These are phyloP conservation scores for Globisporangium parvum DNA, from an alignment of 352 stramenopile species.

Conservation along the genomic window DNA sequence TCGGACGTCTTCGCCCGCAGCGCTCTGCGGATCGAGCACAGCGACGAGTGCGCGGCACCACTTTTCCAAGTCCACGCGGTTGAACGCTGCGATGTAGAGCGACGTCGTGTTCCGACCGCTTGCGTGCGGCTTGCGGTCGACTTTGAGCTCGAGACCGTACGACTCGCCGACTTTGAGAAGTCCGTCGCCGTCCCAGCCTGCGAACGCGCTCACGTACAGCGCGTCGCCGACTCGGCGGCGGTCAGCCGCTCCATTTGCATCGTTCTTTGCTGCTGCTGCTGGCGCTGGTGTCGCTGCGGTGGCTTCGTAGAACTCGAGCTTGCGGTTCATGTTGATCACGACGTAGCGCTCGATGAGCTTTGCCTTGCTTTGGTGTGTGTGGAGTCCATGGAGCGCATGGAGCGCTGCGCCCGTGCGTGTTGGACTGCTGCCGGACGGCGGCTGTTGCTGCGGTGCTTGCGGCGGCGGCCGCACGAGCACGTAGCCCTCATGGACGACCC, in stretches of 20 bases:
- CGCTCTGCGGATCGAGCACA: constrained; percentile 63
- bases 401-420: neutral
- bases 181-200: constrained; percentile 69
- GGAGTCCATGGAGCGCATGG: constrained; percentile 1
- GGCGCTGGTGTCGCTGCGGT: neutral
- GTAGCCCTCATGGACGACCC: constrained; percentile 58
- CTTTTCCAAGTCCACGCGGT: constrained; percentile 77
- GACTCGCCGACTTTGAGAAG: constrained; percentile 58
- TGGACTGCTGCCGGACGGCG: constrained; percentile 2
- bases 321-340: constrained; percentile 75
- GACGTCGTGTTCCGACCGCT: constrained; percentile 19
- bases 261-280: constrained; percentile 8
- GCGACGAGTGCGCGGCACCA: constrained; percentile 73
- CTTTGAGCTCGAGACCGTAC: constrained; percentile 75
- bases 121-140: constrained; percentile 43
- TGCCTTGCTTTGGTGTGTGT: neutral
- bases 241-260: neutral
- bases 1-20: constrained; percentile 47
- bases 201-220: constrained; percentile 57
- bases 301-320: constrained; percentile 65
- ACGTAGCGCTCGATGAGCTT: constrained; percentile 47
- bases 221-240: constrained; percentile 27
- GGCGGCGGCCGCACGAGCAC: constrained; percentile 35
- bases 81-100: constrained; percentile 69
- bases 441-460: neutral